Evolutionary conservation across 2,329 filamentous ascomycete genomes (phyloP).

Genomic region (Penicillium sp.): DNA sequence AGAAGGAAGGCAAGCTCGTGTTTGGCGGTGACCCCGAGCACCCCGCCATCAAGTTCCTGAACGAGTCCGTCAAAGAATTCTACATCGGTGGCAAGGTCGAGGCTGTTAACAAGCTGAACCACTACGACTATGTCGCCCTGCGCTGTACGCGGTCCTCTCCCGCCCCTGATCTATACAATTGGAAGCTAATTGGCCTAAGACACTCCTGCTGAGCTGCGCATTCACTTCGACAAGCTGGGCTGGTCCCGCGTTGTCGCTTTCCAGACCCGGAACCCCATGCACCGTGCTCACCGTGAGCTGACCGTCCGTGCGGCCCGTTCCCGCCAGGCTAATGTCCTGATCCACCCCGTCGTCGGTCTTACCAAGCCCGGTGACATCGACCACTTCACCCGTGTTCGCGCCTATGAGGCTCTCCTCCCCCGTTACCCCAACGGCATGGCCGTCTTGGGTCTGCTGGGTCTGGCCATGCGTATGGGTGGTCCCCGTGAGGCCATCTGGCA

Average conservation of each 20-base stretch:
- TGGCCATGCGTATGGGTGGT: conserved; percentile 99
- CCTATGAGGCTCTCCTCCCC: conserved; percentile 94
- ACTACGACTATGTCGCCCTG: conserved; percentile 98
- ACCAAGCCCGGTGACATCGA: conserved; percentile 99
- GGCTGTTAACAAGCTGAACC: conserved; percentile 89
- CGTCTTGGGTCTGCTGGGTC: conserved; percentile 85
- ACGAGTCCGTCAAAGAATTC: conserved; percentile 75
- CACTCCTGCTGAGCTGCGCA: conserved; percentile 88
- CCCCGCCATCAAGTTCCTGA: conserved; percentile 88
- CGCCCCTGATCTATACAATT: neutral
- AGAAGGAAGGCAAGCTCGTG: conserved; percentile 86
- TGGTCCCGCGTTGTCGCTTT: conserved; percentile 98
- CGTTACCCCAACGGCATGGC: conserved; percentile 99
- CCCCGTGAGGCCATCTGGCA: conserved; percentile 99
- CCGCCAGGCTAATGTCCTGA: conserved; percentile 96
- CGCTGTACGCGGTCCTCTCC: conserved; percentile 60
- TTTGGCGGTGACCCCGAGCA: conserved; percentile 91
- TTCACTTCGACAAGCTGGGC: conserved; percentile 99
- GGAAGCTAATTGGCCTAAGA: conserved; percentile 49
- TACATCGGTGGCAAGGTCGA: conserved; percentile 96
- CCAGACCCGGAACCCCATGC: conserved; percentile 99
- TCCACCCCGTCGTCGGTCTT: conserved; percentile 96
- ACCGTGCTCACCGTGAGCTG: conserved; percentile 95
- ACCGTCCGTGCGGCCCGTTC: conserved; percentile 94
- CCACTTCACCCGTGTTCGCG: conserved; percentile 98